A percentile compares a stretch with the other conserved stretches of the same genome.
Conservation (phyloP, 2,329 filamentous ascomycete species). For the Colletotrichum euphorbiae region DNA sequence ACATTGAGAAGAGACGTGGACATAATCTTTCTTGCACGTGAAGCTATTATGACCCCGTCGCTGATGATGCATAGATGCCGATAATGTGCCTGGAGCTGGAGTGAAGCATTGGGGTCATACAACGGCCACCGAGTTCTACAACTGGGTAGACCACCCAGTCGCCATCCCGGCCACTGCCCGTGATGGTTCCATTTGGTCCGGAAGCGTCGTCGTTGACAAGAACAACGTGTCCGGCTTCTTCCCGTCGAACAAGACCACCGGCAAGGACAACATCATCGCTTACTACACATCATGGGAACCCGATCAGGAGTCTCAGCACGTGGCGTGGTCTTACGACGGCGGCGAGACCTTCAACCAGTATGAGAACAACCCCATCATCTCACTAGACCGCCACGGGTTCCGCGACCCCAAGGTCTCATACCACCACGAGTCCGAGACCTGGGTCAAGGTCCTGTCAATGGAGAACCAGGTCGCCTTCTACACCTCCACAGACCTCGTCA, state of each 20-base stretch:
- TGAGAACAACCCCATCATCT: slow-evolving; percentile 69
- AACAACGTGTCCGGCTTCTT: slow-evolving; percentile 77
- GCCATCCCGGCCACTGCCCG: slow-evolving; percentile 64
- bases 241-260: slow-evolving; percentile 64
- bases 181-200: slow-evolving; percentile 61
- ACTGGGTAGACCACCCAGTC: slow-evolving; percentile 74
- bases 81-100: slow-evolving; percentile 62
- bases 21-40: not conserved
- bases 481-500: slow-evolving; percentile 68
- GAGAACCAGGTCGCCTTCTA: slow-evolving; percentile 71
- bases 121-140: slow-evolving; percentile 70
- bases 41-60: not conserved
- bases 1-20: not conserved
- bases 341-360: slow-evolving; percentile 73
- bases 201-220: slow-evolving; percentile 68
- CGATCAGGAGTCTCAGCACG: slow-evolving; percentile 64
- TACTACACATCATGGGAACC: slow-evolving; percentile 52
- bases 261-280: slow-evolving; percentile 63
- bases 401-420: slow-evolving; percentile 75
- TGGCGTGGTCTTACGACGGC: slow-evolving; percentile 71
- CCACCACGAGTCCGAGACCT: slow-evolving; percentile 59
- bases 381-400: slow-evolving; percentile 66
- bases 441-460: slow-evolving; percentile 70
- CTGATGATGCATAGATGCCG: slow-evolving; percentile 40
- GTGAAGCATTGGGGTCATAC: slow-evolving; percentile 74